These are phyloP conservation scores for Termitomyces titanicus DNA, from an alignment of 768 basidiomycete species.

Conservation along the genomic window DNA sequence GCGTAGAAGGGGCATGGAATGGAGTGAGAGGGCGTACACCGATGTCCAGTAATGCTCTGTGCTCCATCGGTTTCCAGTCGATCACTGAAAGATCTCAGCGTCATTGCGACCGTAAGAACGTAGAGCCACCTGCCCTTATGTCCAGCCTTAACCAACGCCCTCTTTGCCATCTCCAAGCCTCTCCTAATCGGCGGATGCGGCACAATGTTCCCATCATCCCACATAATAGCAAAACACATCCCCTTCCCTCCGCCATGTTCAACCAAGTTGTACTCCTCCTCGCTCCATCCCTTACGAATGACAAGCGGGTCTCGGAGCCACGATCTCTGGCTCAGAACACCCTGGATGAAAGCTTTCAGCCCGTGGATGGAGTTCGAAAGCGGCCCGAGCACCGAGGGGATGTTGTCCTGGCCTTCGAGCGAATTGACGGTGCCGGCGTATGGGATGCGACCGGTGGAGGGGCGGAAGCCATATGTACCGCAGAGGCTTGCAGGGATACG, in stretches of 20 bases:
- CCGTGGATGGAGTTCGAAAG: constrained; percentile 53
- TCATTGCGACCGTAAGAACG: neutral
- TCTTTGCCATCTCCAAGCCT: constrained; percentile 52
- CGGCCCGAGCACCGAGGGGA: constrained; percentile 74
- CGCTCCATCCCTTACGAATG: constrained; percentile 56
- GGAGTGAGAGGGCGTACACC: constrained; percentile 30
- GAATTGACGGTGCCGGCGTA: constrained; percentile 65
- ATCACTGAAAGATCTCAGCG: constrained; percentile 43
- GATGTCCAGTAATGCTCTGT: constrained; percentile 38
- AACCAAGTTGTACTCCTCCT: constrained; percentile 52
- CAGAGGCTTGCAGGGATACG: constrained; percentile 68
- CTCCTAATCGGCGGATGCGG: constrained; percentile 66
- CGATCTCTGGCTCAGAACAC: constrained; percentile 54
- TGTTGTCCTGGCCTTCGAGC: constrained; percentile 66
- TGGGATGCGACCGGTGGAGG: constrained; percentile 67
- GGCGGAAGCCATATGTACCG: constrained; percentile 69
- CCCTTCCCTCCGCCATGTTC: constrained; percentile 53
- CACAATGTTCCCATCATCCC: constrained; percentile 56
- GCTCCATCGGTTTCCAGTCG: constrained; percentile 61
- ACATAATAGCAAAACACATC: constrained; percentile 59
- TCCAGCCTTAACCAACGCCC: constrained; percentile 55
- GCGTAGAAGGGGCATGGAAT: neutral
- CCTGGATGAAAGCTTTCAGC: constrained; percentile 64
- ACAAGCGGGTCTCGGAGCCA: constrained; percentile 66
- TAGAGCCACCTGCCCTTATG: constrained; percentile 48